Percentiles rank a stretch among this genome's conserved stretches.
Evolutionary conservation across 179 eudicot genomes (phyloP).

Genomic region (Spinacia oleracea): DNA sequence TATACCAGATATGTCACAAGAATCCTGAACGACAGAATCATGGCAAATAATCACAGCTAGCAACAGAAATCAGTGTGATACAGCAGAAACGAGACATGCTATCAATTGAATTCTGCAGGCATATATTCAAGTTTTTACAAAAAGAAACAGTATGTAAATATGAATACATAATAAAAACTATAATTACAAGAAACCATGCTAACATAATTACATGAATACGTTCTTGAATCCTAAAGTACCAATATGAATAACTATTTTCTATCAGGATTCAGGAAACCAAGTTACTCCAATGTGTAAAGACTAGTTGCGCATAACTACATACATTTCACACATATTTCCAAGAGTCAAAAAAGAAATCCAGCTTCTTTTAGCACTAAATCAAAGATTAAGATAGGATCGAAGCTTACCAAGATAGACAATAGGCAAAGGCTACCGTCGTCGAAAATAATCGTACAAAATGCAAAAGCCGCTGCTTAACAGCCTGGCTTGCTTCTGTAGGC

Average conservation of each 20-base stretch:
- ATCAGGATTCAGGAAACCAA: background rate
- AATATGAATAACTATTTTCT: background rate
- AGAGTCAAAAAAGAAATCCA: conserved; percentile 1
- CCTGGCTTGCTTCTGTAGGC: conserved; percentile 76
- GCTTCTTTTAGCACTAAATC: background rate
- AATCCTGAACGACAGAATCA: background rate
- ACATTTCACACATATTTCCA: background rate
- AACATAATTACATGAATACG: background rate
- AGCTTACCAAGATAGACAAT: conserved; percentile 75
- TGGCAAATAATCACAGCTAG: background rate
- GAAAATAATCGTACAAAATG: conserved; percentile 82
- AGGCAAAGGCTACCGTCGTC: conserved; percentile 82
- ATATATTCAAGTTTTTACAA: conserved; percentile 6
- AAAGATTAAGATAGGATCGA: conserved; percentile 9
- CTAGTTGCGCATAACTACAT: background rate
- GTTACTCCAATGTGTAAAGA: background rate
- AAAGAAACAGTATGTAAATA: background rate
- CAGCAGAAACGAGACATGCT: background rate
- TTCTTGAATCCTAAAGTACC: background rate
- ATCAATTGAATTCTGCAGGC: background rate
- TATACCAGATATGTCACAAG: background rate
- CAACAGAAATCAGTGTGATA: background rate
- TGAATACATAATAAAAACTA: background rate
- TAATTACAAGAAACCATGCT: background rate
- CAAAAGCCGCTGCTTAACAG: conserved; percentile 79